Evolutionary conservation across 345 rosid genomes (phyloP), one percentile per base, ranked within the genome.

Genomic region (Cardamine resedifolia): DNA sequence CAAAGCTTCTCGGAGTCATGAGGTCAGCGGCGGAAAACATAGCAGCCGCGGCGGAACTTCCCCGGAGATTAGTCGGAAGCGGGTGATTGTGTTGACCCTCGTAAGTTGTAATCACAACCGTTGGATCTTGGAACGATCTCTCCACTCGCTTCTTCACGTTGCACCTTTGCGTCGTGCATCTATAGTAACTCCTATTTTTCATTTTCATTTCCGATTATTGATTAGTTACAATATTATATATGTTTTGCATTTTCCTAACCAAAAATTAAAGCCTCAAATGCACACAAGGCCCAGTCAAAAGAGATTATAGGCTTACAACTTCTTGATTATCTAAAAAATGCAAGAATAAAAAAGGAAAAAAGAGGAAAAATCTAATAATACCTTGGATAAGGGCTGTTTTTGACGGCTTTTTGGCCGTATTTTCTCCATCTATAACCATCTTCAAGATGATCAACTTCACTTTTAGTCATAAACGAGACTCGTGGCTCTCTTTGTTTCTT

Each of bases 401-500:
- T 88, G 12, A 90, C 96, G 26, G 96, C 96, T 45, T 90, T 90
- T 71, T 90, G 96, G 69, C 96, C 96, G 66, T 90, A 90, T 80
- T 90, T 90, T 81, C 96, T 88, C 96, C 96, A 90, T 67, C 96
- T 77, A 56, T 88, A 90, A 26, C 94, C 96, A 76, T 90, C 96
- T 83, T 90, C 96, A 44, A 90, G 91, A 81, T 88, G 84, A 84
- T 90, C 96, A 58, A 86, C 83, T 57, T 90, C 96, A 38, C 90
- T 90, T 80, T 81, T 88, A 27, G 96, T 90, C 96, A 90, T 80
- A 82, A 90, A 90, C 23, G 96, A 90, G 79, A 85, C 81, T 70
- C 94, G 82, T 19, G 94, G 90, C 58, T 86, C 91, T 71, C 77
- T 85, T 68, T 84, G 79, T 74, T 74, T 84, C 62, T 85, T 90